Conservation (phyloP, 805 yeast species). For the Suhomyces pyralidae region DNA sequence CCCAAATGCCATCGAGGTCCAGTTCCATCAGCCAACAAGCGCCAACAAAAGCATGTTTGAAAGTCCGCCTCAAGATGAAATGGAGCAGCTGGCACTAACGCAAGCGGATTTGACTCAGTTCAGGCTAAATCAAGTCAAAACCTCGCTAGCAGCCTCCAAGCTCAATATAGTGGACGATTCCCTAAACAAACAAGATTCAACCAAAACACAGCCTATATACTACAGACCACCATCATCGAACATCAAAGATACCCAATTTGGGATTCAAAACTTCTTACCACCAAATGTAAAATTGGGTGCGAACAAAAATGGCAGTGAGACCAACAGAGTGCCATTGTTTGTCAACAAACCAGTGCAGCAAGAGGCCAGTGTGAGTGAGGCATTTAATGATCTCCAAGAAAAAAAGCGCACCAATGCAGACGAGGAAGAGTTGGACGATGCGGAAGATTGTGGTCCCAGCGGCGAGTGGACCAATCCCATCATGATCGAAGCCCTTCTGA, state of each 20-base stretch:
- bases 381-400: background rate
- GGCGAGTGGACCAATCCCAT: constrained; percentile 42
- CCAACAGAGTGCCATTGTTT: constrained; percentile 5
- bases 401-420: background rate
- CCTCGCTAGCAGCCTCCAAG: background rate
- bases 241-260: constrained; percentile 21
- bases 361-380: background rate
- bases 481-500: constrained; percentile 40
- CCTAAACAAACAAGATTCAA: background rate
- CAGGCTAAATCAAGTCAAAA: constrained; percentile 2
- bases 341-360: background rate
- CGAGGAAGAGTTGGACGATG: constrained; percentile 9
- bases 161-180: background rate
- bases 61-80: background rate
- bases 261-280: constrained; percentile 26
- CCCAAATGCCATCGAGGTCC: constrained; percentile 10
- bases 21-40: background rate
- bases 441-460: constrained; percentile 5
- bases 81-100: background rate
- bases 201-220: constrained; percentile 22
- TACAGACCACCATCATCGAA: constrained; percentile 31
- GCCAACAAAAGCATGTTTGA: background rate
- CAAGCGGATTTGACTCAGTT: constrained; percentile 2
- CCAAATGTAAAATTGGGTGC: constrained; percentile 13
- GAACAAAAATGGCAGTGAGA: background rate